Evolutionary conservation across 164 flowering plant genomes (phyloP), one percentile per base, ranked within the genome.

Genomic region (Chloranthus sessilifolius): DNA sequence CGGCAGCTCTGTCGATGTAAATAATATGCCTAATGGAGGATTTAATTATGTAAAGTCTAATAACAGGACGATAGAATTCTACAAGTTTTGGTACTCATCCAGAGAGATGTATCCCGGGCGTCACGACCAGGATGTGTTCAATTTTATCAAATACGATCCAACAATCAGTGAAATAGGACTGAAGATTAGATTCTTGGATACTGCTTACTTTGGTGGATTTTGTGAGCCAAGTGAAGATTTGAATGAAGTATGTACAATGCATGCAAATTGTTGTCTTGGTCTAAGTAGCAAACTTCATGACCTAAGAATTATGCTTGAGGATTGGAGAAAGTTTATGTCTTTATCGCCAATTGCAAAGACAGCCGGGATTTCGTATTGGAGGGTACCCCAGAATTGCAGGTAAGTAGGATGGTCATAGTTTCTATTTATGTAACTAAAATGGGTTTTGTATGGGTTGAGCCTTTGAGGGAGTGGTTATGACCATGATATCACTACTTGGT

Each of bases 111-210:
- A 76, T 58, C 88, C 85, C 3, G 87, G 77, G 29, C 45, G 53
- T 31, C 87, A 87, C 62, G 91, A 87, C 47, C 95, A 83, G 43
- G 91, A 87, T 64, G 95, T 87, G 27, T 77, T 86, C 10, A 83
- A 87, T 37, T 31, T 50, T 5, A 81, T 87, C 52, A 87, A 87
- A 59, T 44, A 16, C 47, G 64, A 81, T 41, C 69, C 74, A 17
- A 70, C 55, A 41, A 40, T 80, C 31, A 16, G 1, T 0, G 60
- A 65, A 7, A 69, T 78, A 43, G 87, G 77, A 31, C 54, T 83
- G 43, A 51, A 56, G 51, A 78, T 83, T 39, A 78, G 71, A 62
- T 87, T 83, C 63, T 61, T 87, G 64, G 66, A 66, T 52, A 87
- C 92, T 41, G 75, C 80, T 24, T 76, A 69, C 61, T 83, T 87